These are phyloP conservation scores for Colletotrichum coccodes DNA, from an alignment of 2,329 filamentous ascomycete genomes.

Conservation along the genomic window DNA sequence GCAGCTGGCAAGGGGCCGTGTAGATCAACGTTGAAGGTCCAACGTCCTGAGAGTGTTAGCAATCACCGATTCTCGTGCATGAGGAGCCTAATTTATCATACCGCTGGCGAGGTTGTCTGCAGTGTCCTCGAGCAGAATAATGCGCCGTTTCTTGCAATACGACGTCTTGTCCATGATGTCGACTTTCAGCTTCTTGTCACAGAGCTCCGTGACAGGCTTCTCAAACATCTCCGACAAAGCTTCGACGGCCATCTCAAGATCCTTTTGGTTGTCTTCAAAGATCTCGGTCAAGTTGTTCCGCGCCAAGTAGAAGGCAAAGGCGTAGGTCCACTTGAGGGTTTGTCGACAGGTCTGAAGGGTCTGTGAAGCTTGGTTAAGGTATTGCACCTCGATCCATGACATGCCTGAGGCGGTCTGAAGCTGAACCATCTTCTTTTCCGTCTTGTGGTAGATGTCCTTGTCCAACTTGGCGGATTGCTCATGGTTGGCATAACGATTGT, in stretches of 20 bases:
- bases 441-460: constrained; percentile 95
- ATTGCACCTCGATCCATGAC: constrained; percentile 99
- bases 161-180: constrained; percentile 99
- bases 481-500: constrained; percentile 98
- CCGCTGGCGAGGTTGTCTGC: constrained; percentile 91
- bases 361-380: constrained; percentile 91
- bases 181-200: constrained; percentile 90
- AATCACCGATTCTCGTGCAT: constrained; percentile 32
- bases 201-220: constrained; percentile 89
- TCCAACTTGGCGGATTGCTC: constrained; percentile 97
- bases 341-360: constrained; percentile 97
- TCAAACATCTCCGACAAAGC: constrained; percentile 99
- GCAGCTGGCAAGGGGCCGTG: constrained; percentile 32
- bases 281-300: constrained; percentile 96
- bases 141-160: constrained; percentile 91
- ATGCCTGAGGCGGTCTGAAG: constrained; percentile 93
- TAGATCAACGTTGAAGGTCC: constrained; percentile 56
- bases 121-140: constrained; percentile 92
- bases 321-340: constrained; percentile 99
- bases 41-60: constrained; percentile 50
- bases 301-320: constrained; percentile 97
- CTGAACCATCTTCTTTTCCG: constrained; percentile 98
- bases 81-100: constrained; percentile 47
- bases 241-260: constrained; percentile 96
- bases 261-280: constrained; percentile 98